Conservation (phyloP, 345 rosid species). For the Lepidium africanum region DNA sequence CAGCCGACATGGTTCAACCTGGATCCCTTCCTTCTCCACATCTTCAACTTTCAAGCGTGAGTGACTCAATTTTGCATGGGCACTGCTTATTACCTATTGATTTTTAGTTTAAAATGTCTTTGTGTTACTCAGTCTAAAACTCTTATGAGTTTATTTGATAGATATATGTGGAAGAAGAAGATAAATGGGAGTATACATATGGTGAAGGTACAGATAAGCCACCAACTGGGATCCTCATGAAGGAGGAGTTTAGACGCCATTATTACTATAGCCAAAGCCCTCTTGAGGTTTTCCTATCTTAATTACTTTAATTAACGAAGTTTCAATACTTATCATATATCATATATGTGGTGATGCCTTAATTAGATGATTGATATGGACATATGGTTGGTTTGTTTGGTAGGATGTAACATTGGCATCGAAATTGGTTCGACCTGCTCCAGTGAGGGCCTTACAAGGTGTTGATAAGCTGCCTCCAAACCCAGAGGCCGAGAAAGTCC, state of each 20-base stretch:
- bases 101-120: background rate
- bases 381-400: background rate
- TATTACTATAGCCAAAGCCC: conserved; percentile 32
- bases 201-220: conserved; percentile 28
- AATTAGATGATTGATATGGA: background rate
- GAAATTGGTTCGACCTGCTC: conserved; percentile 29
- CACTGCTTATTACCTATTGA: too few relatives aligned
- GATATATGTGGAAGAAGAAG: background rate
- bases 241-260: conserved; percentile 13
- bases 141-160: background rate
- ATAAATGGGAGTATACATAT: conserved; percentile 7
- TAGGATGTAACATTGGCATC: conserved; percentile 29
- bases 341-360: too few relatives aligned
- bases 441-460: conserved; percentile 9
- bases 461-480: conserved; percentile 7
- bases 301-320: background rate
- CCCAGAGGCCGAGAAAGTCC: conserved; percentile 23
- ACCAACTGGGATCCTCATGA: conserved; percentile 27
- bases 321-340: background rate
- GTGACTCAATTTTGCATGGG: background rate
- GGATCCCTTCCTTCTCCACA: conserved; percentile 15
- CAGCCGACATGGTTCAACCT: conserved; percentile 33
- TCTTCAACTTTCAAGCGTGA: background rate
- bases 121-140: background rate
- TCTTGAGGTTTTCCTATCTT: conserved; percentile 23